Percentiles rank a stretch among this genome's conserved stretches.
phyloP scores from a whole-genome alignment of 1,139 yeast genomes.

The Saccharomyces uvarum region DNA sequence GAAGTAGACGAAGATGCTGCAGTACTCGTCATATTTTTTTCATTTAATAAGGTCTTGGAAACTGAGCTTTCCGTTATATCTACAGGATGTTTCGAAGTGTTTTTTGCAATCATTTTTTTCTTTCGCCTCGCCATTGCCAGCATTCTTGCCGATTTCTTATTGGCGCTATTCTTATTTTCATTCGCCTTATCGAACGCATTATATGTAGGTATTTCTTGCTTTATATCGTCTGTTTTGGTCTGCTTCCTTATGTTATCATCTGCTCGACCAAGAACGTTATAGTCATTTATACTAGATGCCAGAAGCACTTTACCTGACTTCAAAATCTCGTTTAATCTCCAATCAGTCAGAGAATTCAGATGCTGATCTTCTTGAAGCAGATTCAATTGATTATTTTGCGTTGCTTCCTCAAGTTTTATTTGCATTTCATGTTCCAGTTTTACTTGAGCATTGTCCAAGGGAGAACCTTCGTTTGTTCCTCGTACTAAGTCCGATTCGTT shows the following conservation, averaged over 20 bases:
- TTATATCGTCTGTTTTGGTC: conserved; percentile 5
- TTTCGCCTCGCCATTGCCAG: conserved; percentile 90
- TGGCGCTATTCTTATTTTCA: conserved; percentile 11
- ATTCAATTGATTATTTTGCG: conserved; percentile 29
- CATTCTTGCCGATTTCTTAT: conserved; percentile 64
- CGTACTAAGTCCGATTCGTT: conserved; percentile 32
- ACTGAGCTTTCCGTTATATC: conserved; percentile 76
- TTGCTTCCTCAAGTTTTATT: conserved; percentile 35
- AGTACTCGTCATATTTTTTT: conserved; percentile 6
- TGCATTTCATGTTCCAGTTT: conserved; percentile 30
- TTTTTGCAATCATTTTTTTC: conserved; percentile 74
- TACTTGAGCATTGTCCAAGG: conserved; percentile 19
- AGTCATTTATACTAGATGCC: conserved; percentile 59
- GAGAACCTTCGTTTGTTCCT: conserved; percentile 9
- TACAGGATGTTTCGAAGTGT: conserved; percentile 50
- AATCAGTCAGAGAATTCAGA: conserved; percentile 51
- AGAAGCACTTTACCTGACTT: conserved; percentile 63
- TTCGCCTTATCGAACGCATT: conserved; percentile 12
- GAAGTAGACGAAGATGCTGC: conserved; percentile 15
- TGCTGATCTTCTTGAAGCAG: conserved; percentile 43
- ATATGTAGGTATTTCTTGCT: conserved; percentile 13
- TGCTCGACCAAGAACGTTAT: conserved; percentile 12
- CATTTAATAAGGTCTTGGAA: conserved; percentile 43
- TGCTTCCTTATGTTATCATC: conserved; percentile 31
- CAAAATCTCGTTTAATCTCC: conserved; percentile 59